phyloP scores from a whole-genome alignment of 2,329 filamentous ascomycete genomes.

The Arthrobotrys sphaeroides region DNA sequence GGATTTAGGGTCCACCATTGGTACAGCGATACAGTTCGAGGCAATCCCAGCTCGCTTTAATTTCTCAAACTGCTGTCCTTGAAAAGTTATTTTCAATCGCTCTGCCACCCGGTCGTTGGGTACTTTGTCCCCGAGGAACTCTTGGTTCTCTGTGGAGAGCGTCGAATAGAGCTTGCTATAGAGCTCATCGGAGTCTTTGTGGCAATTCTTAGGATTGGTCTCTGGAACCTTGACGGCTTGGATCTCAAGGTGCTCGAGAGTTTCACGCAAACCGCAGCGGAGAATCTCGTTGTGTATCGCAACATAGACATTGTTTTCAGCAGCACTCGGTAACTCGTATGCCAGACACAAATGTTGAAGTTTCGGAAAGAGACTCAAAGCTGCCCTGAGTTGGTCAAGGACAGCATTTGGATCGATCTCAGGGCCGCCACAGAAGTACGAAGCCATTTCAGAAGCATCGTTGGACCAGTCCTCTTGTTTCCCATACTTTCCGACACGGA shows the following conservation, averaged over 20 bases:
- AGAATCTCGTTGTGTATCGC: background rate
- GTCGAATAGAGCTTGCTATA: background rate
- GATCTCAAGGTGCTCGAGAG: background rate
- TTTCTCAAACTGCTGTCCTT: background rate
- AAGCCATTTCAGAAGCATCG: background rate
- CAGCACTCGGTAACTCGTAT: background rate
- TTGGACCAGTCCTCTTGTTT: background rate
- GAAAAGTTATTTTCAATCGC: background rate
- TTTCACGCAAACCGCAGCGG: background rate
- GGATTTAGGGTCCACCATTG: background rate
- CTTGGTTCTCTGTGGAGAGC: background rate
- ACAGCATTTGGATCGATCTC: background rate
- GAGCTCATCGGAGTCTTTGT: background rate
- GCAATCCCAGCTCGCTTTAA: background rate
- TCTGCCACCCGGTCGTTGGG: background rate
- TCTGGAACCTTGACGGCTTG: background rate
- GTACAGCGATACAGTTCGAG: background rate
- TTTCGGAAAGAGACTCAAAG: background rate
- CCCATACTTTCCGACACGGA: background rate
- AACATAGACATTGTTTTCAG: background rate
- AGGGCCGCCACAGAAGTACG: background rate
- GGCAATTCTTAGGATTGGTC: background rate
- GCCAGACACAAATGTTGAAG: background rate
- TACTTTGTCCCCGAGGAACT: background rate
- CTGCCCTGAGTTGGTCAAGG: background rate